Base-by-base conservation (phyloP, 345 rosid genomes). In the Trapa bicornis region DNA sequence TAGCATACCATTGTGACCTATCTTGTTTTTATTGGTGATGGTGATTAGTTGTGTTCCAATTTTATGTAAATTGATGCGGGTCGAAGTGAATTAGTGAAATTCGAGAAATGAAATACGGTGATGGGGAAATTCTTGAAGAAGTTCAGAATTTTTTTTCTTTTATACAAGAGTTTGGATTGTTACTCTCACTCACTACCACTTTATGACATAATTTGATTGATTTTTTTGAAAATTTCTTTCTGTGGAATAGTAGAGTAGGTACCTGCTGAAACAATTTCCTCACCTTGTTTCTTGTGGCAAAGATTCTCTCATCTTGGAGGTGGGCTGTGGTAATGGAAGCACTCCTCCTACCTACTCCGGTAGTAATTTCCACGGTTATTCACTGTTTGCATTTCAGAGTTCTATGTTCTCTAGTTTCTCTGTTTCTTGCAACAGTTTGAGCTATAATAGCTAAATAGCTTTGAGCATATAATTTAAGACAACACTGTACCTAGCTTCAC, bases 281-380 rank as follows among this genome's bases (percentile, higher is more conserved):
- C 96, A 85, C 56, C 72, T 93, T 68, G 82, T 85, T 75, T 78
- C 86, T 5, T 73, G 87, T 68, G 72, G 17, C 10, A 80, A 77
- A 56, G 77, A 79, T 57, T 73, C 85, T 3, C 87, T 78, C 77
- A 78, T 90, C 58, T 81, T 93, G 79, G 97, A 93, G 83, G 87
- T 88, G 22, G 98, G 97, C 29, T 88, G 97, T 68, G 97, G 98
- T 50, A 93, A 80, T 80, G 97, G 98, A 22, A 93, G 98, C 76
- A 78, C 96, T 0, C 80, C 79, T 29, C 29, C 84, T 86, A 76
- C 96, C 96, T 10, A 70, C 70, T 93, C 68, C 83, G 94, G 96
- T 92, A 22, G 29, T 22, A 83, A 72, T 33, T 64, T 70, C 42
- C 22, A 22, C 29, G 0, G 12, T 12, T 7, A 29, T 29, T 10